phyloP scores from a whole-genome alignment of 345 rosid species.

The Eucalyptus victrix region DNA sequence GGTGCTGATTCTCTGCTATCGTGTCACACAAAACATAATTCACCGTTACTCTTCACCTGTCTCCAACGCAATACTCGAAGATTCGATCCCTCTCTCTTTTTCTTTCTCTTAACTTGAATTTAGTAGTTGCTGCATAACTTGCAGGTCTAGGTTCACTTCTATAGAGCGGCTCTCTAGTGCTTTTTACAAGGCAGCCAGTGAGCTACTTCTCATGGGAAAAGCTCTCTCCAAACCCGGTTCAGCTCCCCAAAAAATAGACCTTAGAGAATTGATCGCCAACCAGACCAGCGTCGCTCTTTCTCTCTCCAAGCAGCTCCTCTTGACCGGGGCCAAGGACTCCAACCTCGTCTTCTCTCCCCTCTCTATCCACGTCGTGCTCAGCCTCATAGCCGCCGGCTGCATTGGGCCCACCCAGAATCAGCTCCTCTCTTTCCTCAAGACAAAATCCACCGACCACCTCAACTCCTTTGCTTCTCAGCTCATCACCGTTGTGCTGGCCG shows the following conservation, averaged over 20 bases:
- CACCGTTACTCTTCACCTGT: neutral
- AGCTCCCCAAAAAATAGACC: constrained; percentile 33
- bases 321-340: constrained; percentile 28
- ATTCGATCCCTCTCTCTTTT: neutral
- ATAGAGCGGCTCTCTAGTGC: neutral
- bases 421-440: constrained; percentile 65
- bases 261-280: constrained; percentile 29
- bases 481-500: constrained; percentile 48
- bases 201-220: neutral
- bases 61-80: neutral
- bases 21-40: neutral
- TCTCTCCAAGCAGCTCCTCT: constrained; percentile 32
- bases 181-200: neutral
- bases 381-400: constrained; percentile 66
- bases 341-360: constrained; percentile 74
- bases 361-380: constrained; percentile 57
- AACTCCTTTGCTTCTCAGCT: constrained; percentile 45
- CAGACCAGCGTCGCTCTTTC: constrained; percentile 49
- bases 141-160: neutral
- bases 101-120: neutral
- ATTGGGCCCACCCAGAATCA: constrained; percentile 51
- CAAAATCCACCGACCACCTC: constrained; percentile 44
- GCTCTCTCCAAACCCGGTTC: neutral
- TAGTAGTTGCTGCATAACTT: neutral
- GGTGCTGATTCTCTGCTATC: neutral